Conservation (phyloP, 2,329 filamentous ascomycete genomes). For the Aspergillus sp. region DNA sequence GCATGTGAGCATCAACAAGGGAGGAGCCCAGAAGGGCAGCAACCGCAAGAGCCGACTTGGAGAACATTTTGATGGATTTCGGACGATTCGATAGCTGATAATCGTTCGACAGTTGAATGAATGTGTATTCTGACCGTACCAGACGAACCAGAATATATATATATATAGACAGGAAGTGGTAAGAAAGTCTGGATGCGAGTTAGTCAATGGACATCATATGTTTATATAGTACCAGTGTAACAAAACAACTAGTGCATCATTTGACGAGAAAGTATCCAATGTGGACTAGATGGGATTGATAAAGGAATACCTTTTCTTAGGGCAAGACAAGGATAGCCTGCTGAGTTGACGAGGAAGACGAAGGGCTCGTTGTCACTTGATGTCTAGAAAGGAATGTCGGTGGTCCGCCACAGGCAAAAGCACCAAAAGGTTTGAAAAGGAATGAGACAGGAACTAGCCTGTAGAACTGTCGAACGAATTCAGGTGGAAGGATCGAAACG, state of each 20-base stretch:
- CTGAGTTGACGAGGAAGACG: constrained; percentile 7
- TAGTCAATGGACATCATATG: not conserved
- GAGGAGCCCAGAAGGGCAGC: constrained; percentile 56
- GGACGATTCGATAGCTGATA: constrained; percentile 14
- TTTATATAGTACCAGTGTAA: not conserved
- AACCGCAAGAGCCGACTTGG: constrained; percentile 27
- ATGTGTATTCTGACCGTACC: constrained; percentile 33
- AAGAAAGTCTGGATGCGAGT: constrained; percentile 1
- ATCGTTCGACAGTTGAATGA: constrained; percentile 23
- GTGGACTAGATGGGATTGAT: no score
- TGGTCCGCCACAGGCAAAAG: constrained; percentile 36
- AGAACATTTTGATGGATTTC: constrained; percentile 27
- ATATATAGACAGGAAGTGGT: constrained; percentile 1
- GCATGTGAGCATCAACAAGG: constrained; percentile 71
- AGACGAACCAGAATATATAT: constrained; percentile 30
- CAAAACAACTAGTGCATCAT: not conserved
- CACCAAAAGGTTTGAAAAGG: constrained; percentile 20
- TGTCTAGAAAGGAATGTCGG: constrained; percentile 27
- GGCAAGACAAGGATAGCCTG: not conserved
- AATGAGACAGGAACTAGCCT: constrained; percentile 37
- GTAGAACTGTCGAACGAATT: constrained; percentile 28
- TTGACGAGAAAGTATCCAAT: not conserved
- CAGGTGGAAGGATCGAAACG: constrained; percentile 24
- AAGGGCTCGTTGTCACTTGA: not conserved
- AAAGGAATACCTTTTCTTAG: constrained; percentile 4